phyloP scores from a whole-genome alignment of 495 filamentous ascomycete genomes.

The Eremomyces bilateralis region DNA sequence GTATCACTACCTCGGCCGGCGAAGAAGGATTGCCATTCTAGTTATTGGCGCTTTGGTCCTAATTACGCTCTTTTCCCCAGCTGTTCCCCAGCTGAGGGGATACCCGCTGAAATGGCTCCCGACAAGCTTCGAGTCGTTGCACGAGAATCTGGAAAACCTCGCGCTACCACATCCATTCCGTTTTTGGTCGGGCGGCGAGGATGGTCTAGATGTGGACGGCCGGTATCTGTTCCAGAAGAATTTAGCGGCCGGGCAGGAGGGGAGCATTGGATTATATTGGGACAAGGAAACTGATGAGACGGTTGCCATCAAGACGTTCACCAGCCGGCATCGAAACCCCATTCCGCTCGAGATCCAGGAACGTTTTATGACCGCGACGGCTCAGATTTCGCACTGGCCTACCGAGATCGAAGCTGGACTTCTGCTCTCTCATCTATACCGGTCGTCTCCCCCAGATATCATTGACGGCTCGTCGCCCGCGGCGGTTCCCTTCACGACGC shows the following conservation, averaged over 20 bases:
- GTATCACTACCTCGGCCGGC: too few species aligned
- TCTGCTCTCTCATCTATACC: too few species aligned
- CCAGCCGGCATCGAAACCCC: neutral
- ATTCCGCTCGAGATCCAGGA: neutral
- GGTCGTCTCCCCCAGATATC: too few species aligned
- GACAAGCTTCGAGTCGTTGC: too few species aligned
- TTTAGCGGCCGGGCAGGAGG: constrained; percentile 2
- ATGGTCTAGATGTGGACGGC: neutral
- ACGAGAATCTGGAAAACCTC: too few species aligned
- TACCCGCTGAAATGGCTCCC: too few species aligned
- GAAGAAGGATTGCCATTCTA: too few species aligned
- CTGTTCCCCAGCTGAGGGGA: too few species aligned
- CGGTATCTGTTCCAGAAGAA: neutral
- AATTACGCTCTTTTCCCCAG: too few species aligned
- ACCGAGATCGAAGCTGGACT: constrained; percentile 4
- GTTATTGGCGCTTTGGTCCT: too few species aligned
- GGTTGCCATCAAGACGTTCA: neutral
- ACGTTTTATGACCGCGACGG: neutral
- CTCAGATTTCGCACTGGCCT: constrained; percentile 1
- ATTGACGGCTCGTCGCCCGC: neutral
- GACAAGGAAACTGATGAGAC: neutral
- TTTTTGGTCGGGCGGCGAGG: too few species aligned
- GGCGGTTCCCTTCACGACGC: constrained; percentile 2
- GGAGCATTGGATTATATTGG: neutral
- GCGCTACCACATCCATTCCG: too few species aligned